A percentile compares a stretch with the other conserved stretches of the same genome.
These are phyloP conservation scores for Cucumis sativus DNA, from an alignment of 306 rosid genomes.

Conservation along the genomic window Cucumber_9930_V3 NC_026657.2:39725001-39725500, in stretches of 20 bases:
- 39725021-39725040: conserved; percentile 75
- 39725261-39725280: conserved; percentile 97
- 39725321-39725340: conserved; percentile 83
- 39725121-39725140: conserved; percentile 88
- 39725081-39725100: conserved; percentile 93
- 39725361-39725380: background rate
- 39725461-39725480: background rate
- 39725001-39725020: conserved; percentile 89
- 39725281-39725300: conserved; percentile 95
- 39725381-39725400: background rate
- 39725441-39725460: background rate
- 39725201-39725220: conserved; percentile 88
- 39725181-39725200: conserved; percentile 93
- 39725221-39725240: conserved; percentile 90
- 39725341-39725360: background rate
- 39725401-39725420: background rate
- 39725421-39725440: background rate
- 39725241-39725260: conserved; percentile 91
- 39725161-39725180: conserved; percentile 84
- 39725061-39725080: conserved; percentile 89
- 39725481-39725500: background rate
- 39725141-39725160: conserved; percentile 77
- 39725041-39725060: conserved; percentile 67
- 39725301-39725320: conserved; percentile 87
- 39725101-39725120: conserved; percentile 97